Base-by-base conservation (phyloP, 129 eudicot genomes). In the Flaveria brownii region DNA sequence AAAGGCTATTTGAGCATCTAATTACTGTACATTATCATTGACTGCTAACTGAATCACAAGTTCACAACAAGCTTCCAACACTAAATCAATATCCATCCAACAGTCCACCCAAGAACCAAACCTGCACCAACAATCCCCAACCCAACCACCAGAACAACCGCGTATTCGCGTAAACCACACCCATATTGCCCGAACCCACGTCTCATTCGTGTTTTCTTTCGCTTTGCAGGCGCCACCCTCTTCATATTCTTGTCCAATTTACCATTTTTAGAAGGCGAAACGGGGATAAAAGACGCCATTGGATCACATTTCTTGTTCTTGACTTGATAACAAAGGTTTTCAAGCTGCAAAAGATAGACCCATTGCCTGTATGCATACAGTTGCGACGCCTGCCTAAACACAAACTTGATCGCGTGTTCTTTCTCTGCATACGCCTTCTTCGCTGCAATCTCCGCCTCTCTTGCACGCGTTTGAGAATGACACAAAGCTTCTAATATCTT, bases 391-490 rank as follows among this genome's bases (percentile, higher is more conserved):
- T 93, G 98, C 77, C 72, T 82, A 57, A 90, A 79, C 6, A 93
- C 76, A 16, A 90, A 83, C 86, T 85, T 85, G 64, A 90, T 73
- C 61, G 87, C 73, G 51, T 91, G 86, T 61, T 91, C 97, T 67
- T 88, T 90, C 80, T 93, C 97, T 2, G 79, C 82, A 68, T 65
- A 84, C 15, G 97, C 98, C 76, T 84, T 82, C 81, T 93, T 85
- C 15, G 91, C 93, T 59, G 85, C 98, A 17, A 76, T 78, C 70
- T 93, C 98, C 0, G 98, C 98, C 84, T 87, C 88, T 77, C 98
- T 71, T 50, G 98, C 98, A 41, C 98, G 97, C 7, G 98, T 90
- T 81, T 93, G 98, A 46, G 98, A 88, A 81, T 90, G 98, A 8
- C 88, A 82, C 2, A 93, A 84, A 23, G 98, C 98, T 82, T 93